Base-by-base conservation (phyloP, 192 early-diverging fungal genomes). In the Gryganskiella cystojenkinii region DNA sequence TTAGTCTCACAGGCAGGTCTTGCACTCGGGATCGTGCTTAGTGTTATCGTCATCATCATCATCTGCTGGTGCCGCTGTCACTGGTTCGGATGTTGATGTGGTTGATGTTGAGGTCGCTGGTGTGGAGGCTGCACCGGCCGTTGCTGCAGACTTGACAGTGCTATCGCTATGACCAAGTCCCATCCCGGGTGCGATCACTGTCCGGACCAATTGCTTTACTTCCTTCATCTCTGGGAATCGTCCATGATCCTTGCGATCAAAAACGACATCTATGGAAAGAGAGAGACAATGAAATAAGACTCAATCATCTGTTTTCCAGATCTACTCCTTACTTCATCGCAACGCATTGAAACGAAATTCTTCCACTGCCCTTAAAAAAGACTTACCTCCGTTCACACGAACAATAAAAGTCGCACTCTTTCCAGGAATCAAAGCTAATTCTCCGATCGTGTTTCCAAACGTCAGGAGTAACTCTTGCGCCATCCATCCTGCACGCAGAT, bases 151-250 rank as follows among this genome's bases (percentile, higher is more conserved):
- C 52, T 89, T 89, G 31, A 89, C 86, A 14, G 67, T 62, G 22
- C 74, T 79, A 59, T 92, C 91, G 55, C 88, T 90, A 50, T 92
- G 91, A 20, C 91, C 91, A 37, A 92, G 84, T 4, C 78, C 69
- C 84, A 90, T 90, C 20, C 81, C 84, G 0, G 91, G 91, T 25
- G 88, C 84, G 52, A 92, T 81, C 22, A 84, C 72, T 56, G 90
- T 83, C 54, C 91, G 81, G 1, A 91, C 84, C 22, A 88, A 71
- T 79, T 91, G 90, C 79, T 92, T 92, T 56, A 90, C 79, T 57
- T 91, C 89, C 71, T 92, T 92, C 81, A 91, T 87, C 73, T 92
- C 91, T 14, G 91, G 91, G 79, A 92, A 92, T 42, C 87, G 61
- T 15, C 83, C 86, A 56, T 88, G 83, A 17, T 86, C 64, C 64